Percentiles rank a stretch among this genome's conserved stretches.
phyloP scores from a whole-genome alignment of 805 yeast species.

The Saturnispora zaruensis region DNA sequence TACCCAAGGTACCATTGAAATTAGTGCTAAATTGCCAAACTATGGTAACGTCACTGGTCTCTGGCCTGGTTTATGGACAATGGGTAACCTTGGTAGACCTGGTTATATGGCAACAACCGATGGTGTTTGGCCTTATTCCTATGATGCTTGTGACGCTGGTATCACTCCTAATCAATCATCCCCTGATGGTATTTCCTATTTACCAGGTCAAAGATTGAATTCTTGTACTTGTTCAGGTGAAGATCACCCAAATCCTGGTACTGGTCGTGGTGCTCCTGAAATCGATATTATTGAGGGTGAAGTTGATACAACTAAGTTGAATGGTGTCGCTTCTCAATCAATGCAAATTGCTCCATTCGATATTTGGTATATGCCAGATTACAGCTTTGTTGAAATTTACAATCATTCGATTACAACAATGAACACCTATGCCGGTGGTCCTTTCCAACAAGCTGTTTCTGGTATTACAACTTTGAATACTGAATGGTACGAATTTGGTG shows the following conservation, averaged over 20 bases:
- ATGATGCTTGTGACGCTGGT: conserved; percentile 85
- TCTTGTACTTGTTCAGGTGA: conserved; percentile 74
- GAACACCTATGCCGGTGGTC: conserved; percentile 90
- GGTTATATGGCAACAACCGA: conserved; percentile 83
- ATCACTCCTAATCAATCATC: conserved; percentile 91
- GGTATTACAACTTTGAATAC: conserved; percentile 71
- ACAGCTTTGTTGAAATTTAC: conserved; percentile 64
- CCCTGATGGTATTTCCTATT: conserved; percentile 76
- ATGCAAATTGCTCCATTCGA: conserved; percentile 90
- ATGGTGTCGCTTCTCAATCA: conserved; percentile 85
- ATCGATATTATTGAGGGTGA: conserved; percentile 89
- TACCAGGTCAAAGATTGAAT: conserved; percentile 76
- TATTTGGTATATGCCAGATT: conserved; percentile 90
- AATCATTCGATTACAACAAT: conserved; percentile 63
- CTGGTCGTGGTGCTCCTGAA: conserved; percentile 93
- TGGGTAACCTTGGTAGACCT: conserved; percentile 90
- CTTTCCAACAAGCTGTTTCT: conserved; percentile 87
- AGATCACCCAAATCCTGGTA: conserved; percentile 81
- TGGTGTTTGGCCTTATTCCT: conserved; percentile 93
- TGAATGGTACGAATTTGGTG: conserved; percentile 71
- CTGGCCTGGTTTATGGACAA: conserved; percentile 96
- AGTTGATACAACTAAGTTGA: conserved; percentile 39
- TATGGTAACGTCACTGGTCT: conserved; percentile 71
- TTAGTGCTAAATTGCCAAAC: conserved; percentile 72
- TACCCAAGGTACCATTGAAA: conserved; percentile 73